Base-by-base conservation (phyloP, 2,329 filamentous ascomycete species). In the Massarina eburnea region DNA sequence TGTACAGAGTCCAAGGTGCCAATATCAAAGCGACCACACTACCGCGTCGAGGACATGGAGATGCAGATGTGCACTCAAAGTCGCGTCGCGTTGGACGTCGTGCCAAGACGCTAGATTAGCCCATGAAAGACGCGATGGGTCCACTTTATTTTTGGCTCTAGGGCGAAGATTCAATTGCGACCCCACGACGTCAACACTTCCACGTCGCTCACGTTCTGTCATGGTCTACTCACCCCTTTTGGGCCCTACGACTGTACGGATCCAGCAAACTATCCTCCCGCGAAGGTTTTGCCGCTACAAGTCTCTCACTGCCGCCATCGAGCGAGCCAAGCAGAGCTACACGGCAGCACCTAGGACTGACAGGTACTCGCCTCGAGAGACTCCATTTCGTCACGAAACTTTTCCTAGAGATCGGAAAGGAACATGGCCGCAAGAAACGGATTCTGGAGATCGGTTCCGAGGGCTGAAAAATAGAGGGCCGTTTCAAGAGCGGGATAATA, bases 281-380 rank as follows among this genome's bases (percentile, higher is more conserved):
- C 52, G 39, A 36, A 47, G 50, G 2, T 61, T 58, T 24, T 44
- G 47, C 32, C 62, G 65, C 32, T 54, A 62, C 51, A 67, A 67
- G 44, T 68, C 65, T 27, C 53, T 68, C 35, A 61, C 57, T 30
- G 59, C 61, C 8, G 57, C 64, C 33, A 67, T 68, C 47, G 65
- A 67, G 48, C 52, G 59, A 52, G 63, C 58, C 40, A 54, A 52
- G 43, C 52, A 46, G 14, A 42, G 15, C 19, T 30, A 42, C 48
- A 14, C 47, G 49, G 19, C 46, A 51, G 9, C 45, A 49, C 14
- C 46, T 54, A 15, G 19, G 10, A 36, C 12, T 30, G 6, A 8
- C 7, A 14, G 4, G n/a, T 14, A 14, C 27, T 14, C 27, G 27
- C 4, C 9, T 8, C 27, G 12, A 30, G 27, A 30, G n/a, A 14